Percentiles rank a stretch among this genome's conserved stretches.
These are phyloP conservation scores for Mortierella sp. DNA, from an alignment of 371 early-diverging fungal genomes.

Conservation along the genomic window DNA sequence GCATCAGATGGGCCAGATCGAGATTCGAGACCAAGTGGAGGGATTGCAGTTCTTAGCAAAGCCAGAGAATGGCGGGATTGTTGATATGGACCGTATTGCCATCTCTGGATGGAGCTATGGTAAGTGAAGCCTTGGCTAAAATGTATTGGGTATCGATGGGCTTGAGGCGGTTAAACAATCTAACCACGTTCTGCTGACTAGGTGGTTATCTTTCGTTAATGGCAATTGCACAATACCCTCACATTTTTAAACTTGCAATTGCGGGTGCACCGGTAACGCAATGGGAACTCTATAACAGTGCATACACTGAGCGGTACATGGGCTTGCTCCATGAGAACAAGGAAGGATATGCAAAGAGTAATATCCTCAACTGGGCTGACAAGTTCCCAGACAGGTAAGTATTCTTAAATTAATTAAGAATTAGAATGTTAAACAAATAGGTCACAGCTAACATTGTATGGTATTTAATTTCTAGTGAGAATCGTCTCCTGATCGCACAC, in stretches of 20 bases:
- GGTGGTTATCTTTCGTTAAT: constrained; percentile 83
- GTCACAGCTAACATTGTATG: neutral
- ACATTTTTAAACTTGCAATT: constrained; percentile 76
- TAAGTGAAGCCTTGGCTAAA: neutral
- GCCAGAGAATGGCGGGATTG: constrained; percentile 63
- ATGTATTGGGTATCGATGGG: neutral
- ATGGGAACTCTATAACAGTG: constrained; percentile 82
- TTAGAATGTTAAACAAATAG: neutral
- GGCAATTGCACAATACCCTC: constrained; percentile 74
- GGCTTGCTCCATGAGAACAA: constrained; percentile 67
- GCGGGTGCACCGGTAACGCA: constrained; percentile 86
- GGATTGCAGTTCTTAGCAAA: constrained; percentile 68
- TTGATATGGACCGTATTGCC: constrained; percentile 73
- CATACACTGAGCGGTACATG: constrained; percentile 87
- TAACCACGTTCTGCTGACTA: constrained; percentile 9
- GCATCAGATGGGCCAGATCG: constrained; percentile 69
- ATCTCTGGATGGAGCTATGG: constrained; percentile 82
- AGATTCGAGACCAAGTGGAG: constrained; percentile 79
- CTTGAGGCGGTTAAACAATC: neutral
- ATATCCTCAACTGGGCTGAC: constrained; percentile 65
- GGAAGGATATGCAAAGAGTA: constrained; percentile 65
- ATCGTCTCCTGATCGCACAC: constrained; percentile 80
- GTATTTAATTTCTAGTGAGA: constrained; percentile 58
- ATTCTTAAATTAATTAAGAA: neutral
- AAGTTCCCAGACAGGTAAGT: constrained; percentile 73